These are phyloP conservation scores for Pseudocercospora macadamiae DNA, from an alignment of 2,329 filamentous ascomycete genomes.

Conservation along the genomic window DNA sequence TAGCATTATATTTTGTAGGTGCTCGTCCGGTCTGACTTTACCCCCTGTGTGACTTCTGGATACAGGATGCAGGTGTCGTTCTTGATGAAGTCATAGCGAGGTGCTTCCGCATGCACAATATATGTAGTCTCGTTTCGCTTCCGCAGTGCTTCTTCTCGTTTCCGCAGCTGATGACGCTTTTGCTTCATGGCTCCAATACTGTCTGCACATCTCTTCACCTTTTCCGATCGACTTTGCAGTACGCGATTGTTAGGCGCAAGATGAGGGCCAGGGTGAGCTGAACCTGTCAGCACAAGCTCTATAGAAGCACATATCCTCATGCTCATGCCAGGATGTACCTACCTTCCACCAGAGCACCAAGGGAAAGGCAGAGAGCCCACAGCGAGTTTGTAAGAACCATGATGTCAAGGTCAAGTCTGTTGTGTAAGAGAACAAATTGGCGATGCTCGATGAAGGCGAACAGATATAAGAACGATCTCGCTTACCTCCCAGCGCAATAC, in stretches of 20 bases:
- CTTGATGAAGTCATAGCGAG: conserved; percentile 18
- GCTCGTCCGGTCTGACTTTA: background rate
- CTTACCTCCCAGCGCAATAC: background rate
- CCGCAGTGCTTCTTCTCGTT: conserved; percentile 2
- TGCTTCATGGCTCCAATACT: conserved; percentile 18
- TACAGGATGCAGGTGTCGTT: conserved; percentile 19
- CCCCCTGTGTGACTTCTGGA: conserved; percentile 14
- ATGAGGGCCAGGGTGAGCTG: conserved; percentile 8
- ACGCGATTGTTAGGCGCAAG: background rate
- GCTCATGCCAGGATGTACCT: too few species aligned
- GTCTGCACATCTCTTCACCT: conserved; percentile 13
- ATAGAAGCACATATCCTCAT: too few species aligned
- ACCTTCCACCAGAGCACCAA: conserved; percentile 1
- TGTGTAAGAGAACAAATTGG: too few species aligned
- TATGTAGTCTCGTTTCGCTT: conserved; percentile 15
- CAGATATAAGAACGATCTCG: background rate
- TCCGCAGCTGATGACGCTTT: conserved; percentile 14
- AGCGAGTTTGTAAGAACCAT: background rate
- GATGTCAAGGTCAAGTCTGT: too few species aligned
- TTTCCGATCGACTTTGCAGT: conserved; percentile 2
- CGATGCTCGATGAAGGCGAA: too few species aligned
- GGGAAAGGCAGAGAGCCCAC: background rate
- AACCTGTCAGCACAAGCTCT: background rate
- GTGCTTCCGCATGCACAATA: conserved; percentile 14
- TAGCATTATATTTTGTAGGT: background rate